Percentiles rank a stretch among this genome's conserved stretches.
Conservation (phyloP, 169 alveolate species). For the Perkinsus marinus region DNA sequence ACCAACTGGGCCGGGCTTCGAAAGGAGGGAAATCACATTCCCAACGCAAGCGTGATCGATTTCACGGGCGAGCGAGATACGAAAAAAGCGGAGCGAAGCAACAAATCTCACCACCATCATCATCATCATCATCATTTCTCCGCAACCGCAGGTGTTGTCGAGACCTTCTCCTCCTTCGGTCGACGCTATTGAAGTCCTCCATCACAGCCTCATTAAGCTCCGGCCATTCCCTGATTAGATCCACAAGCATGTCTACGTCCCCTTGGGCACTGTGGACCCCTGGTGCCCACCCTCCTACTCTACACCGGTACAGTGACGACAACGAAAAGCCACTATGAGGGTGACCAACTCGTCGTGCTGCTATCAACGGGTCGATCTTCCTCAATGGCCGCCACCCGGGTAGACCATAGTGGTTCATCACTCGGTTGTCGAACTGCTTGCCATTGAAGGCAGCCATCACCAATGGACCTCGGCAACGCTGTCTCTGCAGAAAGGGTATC, state of each 20-base stretch:
- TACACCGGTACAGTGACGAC: background rate
- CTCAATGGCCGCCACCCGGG: background rate
- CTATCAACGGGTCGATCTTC: background rate
- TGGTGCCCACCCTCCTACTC: background rate
- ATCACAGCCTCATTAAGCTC: background rate
- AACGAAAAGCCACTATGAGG: background rate
- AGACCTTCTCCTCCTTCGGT: background rate
- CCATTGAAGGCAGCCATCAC: background rate
- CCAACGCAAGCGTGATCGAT: background rate
- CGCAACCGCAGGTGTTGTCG: background rate
- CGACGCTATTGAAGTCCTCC: background rate
- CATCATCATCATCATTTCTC: no score
- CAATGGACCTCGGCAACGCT: background rate
- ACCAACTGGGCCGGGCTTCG: background rate
- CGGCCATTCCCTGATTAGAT: background rate
- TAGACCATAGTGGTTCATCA: background rate
- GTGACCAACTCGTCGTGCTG: background rate
- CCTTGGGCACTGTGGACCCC: background rate
- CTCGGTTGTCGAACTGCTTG: background rate
- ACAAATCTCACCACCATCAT: background rate
- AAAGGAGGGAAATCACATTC: background rate
- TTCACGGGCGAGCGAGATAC: background rate
- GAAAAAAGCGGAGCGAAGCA: background rate
- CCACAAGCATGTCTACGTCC: background rate
- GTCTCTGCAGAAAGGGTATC: background rate